Evolutionary conservation across 345 rosid species (phyloP), one percentile per base, ranked within the genome.

Genomic region (Arabis hirsuta): DNA sequence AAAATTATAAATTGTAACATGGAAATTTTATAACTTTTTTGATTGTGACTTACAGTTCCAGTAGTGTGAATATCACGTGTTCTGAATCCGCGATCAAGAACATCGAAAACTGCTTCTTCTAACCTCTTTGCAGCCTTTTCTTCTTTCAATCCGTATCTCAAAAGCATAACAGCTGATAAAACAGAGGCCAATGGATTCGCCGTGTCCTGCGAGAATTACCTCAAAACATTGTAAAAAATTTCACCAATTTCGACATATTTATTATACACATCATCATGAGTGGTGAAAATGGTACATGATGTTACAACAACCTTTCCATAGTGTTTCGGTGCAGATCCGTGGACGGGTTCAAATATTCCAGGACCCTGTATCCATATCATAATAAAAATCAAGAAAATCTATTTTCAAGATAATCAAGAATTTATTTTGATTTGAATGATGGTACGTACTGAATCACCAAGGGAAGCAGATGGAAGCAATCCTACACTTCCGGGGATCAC

Each of bases 381-480:
- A 46, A 20, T 31, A 62, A 51, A 13, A 41, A 3, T 8, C 29
- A 48, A 51, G 1, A 32, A 34, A 34, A 26, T 7, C 10, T 63
- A 5, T 14, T 58, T n/a, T 9, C 39, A n/a, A 26, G 9, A 36
- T 36, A 36, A 36, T 9, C 41, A 9, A 36, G 41, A 36, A 36
- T 8, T 11, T 36, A 11, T 36, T 8, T 36, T 36, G 11, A 36
- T 36, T 3, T 19, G 36, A 12, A 20, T 62, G 12, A 43, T 20
- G 54, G 14, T 2, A 3, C 59, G 3, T 31, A 72, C 69, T 0
- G 76, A 62, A 62, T 72, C 48, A n/a, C 76, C 69, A 44, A 72
- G 69, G 32, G 69, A 10, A 44, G 76, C 69, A 54, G 76, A 72
- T 63, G 76, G 76, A 62, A 62, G 70, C 55, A 72, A 36, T 55